Evolutionary conservation across 2,329 filamentous ascomycete genomes (phyloP).

Genomic region (Teratosphaeria gauchensis): DNA sequence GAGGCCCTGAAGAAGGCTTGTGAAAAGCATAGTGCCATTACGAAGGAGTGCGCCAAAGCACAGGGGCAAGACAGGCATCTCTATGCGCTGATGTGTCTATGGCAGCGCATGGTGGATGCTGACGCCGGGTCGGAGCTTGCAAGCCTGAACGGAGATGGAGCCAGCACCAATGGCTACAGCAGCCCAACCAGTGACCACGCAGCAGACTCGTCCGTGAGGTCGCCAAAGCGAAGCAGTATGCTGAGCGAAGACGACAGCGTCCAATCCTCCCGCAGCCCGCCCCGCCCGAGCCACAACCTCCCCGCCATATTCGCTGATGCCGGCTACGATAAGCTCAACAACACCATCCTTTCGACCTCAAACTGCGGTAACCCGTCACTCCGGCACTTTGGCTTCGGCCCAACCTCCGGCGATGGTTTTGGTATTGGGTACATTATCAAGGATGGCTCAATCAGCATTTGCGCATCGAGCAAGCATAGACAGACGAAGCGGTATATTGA

Average conservation of each 20-base stretch:
- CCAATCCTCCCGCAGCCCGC: constrained; percentile 39
- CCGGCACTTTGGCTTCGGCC: constrained; percentile 92
- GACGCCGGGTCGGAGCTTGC: constrained; percentile 41
- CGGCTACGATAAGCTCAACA: constrained; percentile 94
- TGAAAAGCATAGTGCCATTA: constrained; percentile 68
- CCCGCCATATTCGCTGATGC: constrained; percentile 77
- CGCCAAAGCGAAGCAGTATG: constrained; percentile 45
- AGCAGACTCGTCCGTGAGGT: constrained; percentile 38
- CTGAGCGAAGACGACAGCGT: constrained; percentile 41
- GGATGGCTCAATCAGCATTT: constrained; percentile 80
- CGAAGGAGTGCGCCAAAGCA: constrained; percentile 77
- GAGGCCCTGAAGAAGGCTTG: constrained; percentile 77
- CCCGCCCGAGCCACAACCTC: constrained; percentile 33
- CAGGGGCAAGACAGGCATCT: constrained; percentile 87
- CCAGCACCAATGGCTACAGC: constrained; percentile 54
- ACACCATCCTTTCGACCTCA: constrained; percentile 88
- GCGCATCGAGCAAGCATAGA: constrained; percentile 83
- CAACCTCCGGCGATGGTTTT: constrained; percentile 86
- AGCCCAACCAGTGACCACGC: constrained; percentile 34
- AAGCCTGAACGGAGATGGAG: constrained; percentile 31
- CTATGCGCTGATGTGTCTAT: constrained; percentile 88
- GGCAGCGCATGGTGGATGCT: constrained; percentile 81
- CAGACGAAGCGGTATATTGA: constrained; percentile 88
- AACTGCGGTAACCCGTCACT: constrained; percentile 96
- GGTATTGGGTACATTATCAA: constrained; percentile 99